phyloP scores from a whole-genome alignment of 768 basidiomycete genomes.

The Neoboletus brunneissimus region DNA sequence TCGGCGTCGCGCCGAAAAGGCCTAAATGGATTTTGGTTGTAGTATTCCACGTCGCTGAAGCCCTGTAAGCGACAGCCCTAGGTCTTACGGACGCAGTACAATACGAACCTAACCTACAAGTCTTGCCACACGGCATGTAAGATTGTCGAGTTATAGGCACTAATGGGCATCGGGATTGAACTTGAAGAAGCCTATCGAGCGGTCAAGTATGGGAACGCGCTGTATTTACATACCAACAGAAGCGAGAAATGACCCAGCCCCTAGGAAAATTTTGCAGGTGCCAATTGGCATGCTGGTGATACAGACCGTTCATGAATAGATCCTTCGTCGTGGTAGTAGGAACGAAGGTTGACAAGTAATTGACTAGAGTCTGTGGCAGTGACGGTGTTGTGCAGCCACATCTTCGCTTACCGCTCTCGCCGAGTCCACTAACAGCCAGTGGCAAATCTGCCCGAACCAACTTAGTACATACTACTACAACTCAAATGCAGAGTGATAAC shows the following conservation, averaged over 20 bases:
- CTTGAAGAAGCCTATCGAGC: background rate
- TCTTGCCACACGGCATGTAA: no score
- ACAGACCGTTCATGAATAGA: no score
- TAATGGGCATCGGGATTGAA: background rate
- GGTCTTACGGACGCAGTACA: background rate
- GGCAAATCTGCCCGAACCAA: background rate
- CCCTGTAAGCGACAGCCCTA: background rate
- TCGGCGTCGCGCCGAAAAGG: background rate
- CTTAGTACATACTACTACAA: background rate
- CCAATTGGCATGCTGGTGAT: background rate
- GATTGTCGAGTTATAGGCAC: background rate
- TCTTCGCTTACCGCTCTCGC: background rate
- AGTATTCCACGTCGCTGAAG: background rate
- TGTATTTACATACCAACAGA: background rate
- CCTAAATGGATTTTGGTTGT: background rate
- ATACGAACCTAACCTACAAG: background rate
- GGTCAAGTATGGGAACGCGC: background rate
- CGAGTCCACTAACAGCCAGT: no score
- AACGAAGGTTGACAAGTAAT: no score
- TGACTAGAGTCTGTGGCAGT: background rate
- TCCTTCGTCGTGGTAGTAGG: no score
- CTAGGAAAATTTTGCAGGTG: background rate
- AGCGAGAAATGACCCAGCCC: background rate
- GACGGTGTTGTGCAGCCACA: background rate
- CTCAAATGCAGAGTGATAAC: constrained; percentile 46